phyloP scores from a whole-genome alignment of 176 grass and related monocot genomes.

The Dactylis glomerata region DNA sequence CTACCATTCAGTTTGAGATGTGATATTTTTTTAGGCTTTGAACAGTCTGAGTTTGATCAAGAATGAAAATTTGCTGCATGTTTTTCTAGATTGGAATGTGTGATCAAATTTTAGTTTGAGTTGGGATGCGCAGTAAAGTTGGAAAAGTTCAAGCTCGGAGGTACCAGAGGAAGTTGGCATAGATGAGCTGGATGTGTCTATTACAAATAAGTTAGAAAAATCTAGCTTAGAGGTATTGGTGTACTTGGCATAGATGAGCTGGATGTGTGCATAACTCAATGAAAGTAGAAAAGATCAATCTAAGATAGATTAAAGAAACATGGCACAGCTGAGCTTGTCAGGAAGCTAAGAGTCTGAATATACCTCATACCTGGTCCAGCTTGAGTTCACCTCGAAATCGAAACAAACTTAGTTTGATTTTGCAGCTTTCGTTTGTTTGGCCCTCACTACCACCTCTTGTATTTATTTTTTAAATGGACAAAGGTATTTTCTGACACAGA shows the following conservation, averaged over 20 bases:
- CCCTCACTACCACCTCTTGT: not conserved
- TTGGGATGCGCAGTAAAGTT: not conserved
- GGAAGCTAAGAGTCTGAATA: not conserved
- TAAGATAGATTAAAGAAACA: not conserved
- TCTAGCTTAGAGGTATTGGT: not conserved
- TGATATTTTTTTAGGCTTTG: not conserved
- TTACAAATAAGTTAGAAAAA: not conserved
- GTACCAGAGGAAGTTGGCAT: not conserved
- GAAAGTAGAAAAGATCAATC: not conserved
- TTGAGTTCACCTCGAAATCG: not conserved
- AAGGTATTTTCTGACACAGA: not conserved
- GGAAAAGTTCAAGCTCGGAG: not conserved
- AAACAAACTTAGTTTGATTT: not conserved
- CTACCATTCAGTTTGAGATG: not conserved
- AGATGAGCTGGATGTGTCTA: not conserved
- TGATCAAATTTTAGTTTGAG: not conserved
- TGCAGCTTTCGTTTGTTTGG: not conserved
- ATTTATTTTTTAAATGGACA: not conserved
- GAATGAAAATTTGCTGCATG: not conserved
- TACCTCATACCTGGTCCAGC: not conserved
- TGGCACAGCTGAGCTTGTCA: not conserved
- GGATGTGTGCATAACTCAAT: not conserved
- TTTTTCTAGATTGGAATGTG: not conserved
- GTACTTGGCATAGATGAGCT: not conserved
- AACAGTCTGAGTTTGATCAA: not conserved